Percentiles rank a stretch among this genome's conserved stretches.
Conservation (phyloP, 1,139 yeast species). For the Protomyces inouyei region DNA sequence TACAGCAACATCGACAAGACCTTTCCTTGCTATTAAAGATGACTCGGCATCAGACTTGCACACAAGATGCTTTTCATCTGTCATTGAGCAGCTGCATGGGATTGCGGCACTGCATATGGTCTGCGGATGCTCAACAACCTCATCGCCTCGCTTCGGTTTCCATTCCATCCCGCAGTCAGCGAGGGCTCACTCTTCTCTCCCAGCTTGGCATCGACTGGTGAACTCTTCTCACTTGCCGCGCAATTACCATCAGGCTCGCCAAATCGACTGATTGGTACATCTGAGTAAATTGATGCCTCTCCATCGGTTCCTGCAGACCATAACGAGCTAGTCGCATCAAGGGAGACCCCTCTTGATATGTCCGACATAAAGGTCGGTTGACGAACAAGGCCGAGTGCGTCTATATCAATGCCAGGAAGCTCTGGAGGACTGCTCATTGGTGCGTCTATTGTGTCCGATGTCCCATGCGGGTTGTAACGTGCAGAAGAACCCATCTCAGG, state of each 20-base stretch:
- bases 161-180: too few species aligned
- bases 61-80: too few species aligned
- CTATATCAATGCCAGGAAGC: not conserved
- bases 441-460: too few species aligned
- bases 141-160: not conserved
- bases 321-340: not conserved
- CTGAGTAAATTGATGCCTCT: not conserved
- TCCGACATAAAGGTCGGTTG: not conserved
- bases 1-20: constrained; percentile 64
- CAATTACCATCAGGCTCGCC: not conserved
- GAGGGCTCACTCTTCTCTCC: too few species aligned
- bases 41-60: not conserved
- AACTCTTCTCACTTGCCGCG: not conserved
- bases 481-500: too few species aligned
- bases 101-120: not conserved
- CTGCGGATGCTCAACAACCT: not conserved
- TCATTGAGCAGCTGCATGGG: too few species aligned
- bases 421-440: too few species aligned
- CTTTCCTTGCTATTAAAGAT: constrained; percentile 59
- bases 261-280: not conserved
- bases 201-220: too few species aligned
- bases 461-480: too few species aligned
- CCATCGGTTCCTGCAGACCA: not conserved
- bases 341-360: not conserved
- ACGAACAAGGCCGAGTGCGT: not conserved